Evolutionary conservation across 2,329 filamentous ascomycete species (phyloP).

Genomic region (Trichoderma afroharzianum): DNA sequence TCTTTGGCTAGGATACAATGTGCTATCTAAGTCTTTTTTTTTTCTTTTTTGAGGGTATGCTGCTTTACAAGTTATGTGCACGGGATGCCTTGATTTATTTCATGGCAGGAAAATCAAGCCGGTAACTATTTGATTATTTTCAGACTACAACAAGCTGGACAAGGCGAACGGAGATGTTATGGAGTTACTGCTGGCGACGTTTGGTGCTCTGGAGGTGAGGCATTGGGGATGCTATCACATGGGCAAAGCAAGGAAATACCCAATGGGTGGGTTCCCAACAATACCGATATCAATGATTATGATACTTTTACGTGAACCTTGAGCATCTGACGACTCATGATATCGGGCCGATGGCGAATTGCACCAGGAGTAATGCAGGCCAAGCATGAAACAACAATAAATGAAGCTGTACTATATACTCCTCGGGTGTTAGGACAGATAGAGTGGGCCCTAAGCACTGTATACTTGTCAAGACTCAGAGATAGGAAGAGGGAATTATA

Average conservation of each 20-base stretch:
- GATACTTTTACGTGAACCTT: not conserved
- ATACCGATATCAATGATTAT: not conserved
- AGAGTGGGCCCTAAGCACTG: not conserved
- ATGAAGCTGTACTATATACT: not conserved
- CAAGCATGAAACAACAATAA: not conserved
- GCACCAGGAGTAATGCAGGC: not conserved
- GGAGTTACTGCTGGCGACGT: not conserved
- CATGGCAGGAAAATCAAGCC: not conserved
- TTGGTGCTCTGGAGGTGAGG: not conserved
- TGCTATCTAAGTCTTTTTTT: not conserved
- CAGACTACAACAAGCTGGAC: not conserved
- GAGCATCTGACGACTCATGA: not conserved
- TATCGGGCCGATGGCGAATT: not conserved
- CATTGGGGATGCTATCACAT: not conserved
- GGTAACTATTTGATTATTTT: not conserved
- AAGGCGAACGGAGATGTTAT: not conserved
- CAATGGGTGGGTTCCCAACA: not conserved
- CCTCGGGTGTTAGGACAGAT: not conserved
- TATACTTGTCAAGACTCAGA: not conserved
- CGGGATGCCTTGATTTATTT: not conserved
- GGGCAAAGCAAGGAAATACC: not conserved
- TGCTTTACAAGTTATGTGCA: not conserved
- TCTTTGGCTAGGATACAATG: slow-evolving; percentile 48
- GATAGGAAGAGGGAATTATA: not conserved
- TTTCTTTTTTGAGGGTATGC: no score